Evolutionary conservation across 768 basidiomycete genomes (phyloP), one percentile per base, ranked within the genome.

Genomic region (Suillus placidus): DNA sequence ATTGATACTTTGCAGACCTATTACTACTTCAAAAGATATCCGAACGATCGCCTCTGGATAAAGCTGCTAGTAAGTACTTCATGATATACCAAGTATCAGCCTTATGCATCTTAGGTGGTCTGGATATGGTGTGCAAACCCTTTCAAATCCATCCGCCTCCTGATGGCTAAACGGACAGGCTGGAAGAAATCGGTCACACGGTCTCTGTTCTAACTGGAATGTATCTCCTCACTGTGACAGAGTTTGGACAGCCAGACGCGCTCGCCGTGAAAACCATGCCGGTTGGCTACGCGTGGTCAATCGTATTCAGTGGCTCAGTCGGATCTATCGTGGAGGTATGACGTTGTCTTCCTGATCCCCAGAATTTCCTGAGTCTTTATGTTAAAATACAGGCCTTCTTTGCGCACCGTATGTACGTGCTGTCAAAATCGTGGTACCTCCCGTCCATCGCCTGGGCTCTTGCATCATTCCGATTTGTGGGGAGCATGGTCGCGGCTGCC

Each of bases 271-370:
- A 64, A 2, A 72, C 74, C 6, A 35, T 54, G 26, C 62, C 62
- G 5, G 47, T 13, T 67, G 67, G 26, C 43, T 76, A 42, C 60
- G 67, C 40, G 40, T 71, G 51, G 3, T 67, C 73, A 12, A 67
- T 76, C 6, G 7, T 74, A 8, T 64, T 76, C 61, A 72, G 71
- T n/a, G 74, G 72, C 4, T 66, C 74, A 55, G 68, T 74, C 20
- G 72, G 70, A 2, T 73, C 70, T 2, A 69, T 71, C 35, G 71
- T 68, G 51, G 65, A n/a, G 65, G 64, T 35, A 68, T 68, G 64
- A 70, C 68, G 57, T 20, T 43, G 18, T 14, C 9, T 12, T 51
- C 18, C 32, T 26, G 16, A 34, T 57, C 7, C 37, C 1, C 16
- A 5, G 9, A 26, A 26, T 40, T 18, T 40, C 8, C 38, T 30